Percentiles rank a stretch among this genome's conserved stretches.
Evolutionary conservation across 164 flowering plant species (phyloP).

Genomic region (Liriodendron chinense): DNA sequence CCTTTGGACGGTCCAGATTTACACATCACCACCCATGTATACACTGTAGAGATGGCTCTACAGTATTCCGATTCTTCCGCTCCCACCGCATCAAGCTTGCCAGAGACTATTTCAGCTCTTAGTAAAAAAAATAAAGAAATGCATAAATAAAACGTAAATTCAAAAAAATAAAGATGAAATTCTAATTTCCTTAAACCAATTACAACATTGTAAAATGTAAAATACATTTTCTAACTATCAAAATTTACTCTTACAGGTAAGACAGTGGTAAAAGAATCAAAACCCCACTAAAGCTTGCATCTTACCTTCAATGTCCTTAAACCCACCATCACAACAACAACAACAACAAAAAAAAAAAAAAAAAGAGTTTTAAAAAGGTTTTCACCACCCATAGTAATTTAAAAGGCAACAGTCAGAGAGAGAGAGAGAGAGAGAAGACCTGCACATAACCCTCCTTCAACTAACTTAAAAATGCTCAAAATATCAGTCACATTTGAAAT

Average conservation of each 20-base stretch:
- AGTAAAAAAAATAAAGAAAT: not conserved
- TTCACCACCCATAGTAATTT: conserved; percentile 7
- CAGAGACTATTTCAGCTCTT: not conserved
- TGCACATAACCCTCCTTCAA: conserved; percentile 35
- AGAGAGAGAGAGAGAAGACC: conserved; percentile 19
- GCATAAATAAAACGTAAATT: no score
- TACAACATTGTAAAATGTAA: conserved; percentile 34
- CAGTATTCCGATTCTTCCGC: not conserved
- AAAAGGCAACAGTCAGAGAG: conserved; percentile 11
- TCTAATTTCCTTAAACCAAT: conserved; percentile 27
- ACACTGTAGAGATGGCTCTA: not conserved
- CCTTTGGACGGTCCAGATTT: no score
- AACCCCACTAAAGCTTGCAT: conserved; percentile 28
- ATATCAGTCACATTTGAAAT: conserved; percentile 35
- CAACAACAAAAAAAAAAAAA: no score
- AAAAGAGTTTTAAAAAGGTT: conserved; percentile 1
- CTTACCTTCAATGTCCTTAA: conserved; percentile 40
- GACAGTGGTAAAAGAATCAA: conserved; percentile 28
- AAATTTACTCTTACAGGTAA: conserved; percentile 57
- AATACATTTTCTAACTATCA: conserved; percentile 35
- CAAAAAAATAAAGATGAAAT: conserved; percentile 5
- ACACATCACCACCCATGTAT: not conserved
- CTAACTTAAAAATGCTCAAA: conserved; percentile 26
- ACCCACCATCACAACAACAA: conserved; percentile 3
- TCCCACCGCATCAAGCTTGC: no score